Conservation (phyloP, 495 filamentous ascomycete species). For the Xylaria acuta region DNA sequence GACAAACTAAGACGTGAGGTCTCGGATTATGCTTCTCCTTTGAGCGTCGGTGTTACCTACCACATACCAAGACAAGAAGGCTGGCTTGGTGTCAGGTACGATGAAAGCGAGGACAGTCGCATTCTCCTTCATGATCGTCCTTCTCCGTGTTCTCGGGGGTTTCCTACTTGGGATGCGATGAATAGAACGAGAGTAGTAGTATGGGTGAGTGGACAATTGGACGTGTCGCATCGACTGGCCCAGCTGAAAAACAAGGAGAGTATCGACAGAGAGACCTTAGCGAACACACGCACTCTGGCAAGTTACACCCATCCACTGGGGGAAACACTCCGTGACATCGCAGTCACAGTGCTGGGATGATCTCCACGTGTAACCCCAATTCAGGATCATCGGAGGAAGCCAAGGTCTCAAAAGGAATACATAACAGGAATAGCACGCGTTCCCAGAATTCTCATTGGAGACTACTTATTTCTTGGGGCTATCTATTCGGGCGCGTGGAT, state of each 20-base stretch:
- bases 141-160: background rate
- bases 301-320: background rate
- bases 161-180: background rate
- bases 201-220: background rate
- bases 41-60: slow-evolving; percentile 7
- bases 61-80: background rate
- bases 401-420: slow-evolving; percentile 11
- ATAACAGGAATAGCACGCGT: background rate
- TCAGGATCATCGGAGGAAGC: slow-evolving; percentile 8
- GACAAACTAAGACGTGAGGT: background rate
- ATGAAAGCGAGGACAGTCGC: background rate
- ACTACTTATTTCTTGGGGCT: background rate
- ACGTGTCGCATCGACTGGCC: slow-evolving; percentile 13
- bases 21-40: slow-evolving; percentile 23
- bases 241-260: slow-evolving; percentile 7
- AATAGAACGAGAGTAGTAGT: slow-evolving; percentile 4
- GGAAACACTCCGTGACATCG: background rate
- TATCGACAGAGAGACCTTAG: background rate
- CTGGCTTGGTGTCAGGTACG: background rate
- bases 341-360: background rate
- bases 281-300: background rate
- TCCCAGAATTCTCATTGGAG: slow-evolving; percentile 18
- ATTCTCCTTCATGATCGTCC: background rate
- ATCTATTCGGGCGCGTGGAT: slow-evolving; percentile 3
- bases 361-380: slow-evolving; percentile 17